These are phyloP conservation scores for Hibiscus mutabilis DNA, from an alignment of 345 rosid genomes.

Conservation along the genomic window DNA sequence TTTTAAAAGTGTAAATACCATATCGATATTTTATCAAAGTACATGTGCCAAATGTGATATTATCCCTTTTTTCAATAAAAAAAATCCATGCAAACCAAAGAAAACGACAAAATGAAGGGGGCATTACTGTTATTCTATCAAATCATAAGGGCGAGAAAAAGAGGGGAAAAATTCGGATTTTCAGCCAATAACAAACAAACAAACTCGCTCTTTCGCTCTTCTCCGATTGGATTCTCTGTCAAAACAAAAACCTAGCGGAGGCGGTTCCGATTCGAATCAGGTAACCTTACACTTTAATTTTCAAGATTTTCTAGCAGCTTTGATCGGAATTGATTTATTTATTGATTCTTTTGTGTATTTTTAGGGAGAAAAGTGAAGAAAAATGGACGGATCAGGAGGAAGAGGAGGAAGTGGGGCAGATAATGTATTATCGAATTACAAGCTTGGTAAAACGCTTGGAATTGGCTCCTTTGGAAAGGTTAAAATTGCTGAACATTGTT, in stretches of 20 bases:
- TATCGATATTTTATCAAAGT: too few species aligned
- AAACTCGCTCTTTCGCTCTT: background rate
- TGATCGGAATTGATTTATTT: background rate
- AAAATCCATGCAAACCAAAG: background rate
- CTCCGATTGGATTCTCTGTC: background rate
- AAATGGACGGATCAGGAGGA: constrained; percentile 48
- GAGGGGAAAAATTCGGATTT: background rate
- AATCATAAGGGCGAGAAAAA: background rate
- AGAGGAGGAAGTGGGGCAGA: constrained; percentile 50
- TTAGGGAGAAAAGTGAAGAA: constrained; percentile 11
- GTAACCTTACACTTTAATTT: background rate
- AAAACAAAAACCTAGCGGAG: background rate
- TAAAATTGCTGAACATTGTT: constrained; percentile 77
- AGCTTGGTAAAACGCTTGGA: constrained; percentile 79
- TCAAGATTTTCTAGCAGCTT: background rate
- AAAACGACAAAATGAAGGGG: background rate
- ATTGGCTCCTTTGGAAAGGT: constrained; percentile 94
- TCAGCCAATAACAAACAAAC: background rate
- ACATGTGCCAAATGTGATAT: too few species aligned
- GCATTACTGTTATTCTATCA: background rate
- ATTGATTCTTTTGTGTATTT: background rate
- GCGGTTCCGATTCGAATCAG: background rate
- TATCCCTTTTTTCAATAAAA: too few species aligned
- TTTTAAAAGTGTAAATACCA: too few species aligned
- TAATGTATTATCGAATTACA: constrained; percentile 54